A percentile compares a stretch with the other conserved stretches of the same genome.
Evolutionary conservation across 768 basidiomycete species (phyloP).

Genomic region (Auricularia heimuer): DNA sequence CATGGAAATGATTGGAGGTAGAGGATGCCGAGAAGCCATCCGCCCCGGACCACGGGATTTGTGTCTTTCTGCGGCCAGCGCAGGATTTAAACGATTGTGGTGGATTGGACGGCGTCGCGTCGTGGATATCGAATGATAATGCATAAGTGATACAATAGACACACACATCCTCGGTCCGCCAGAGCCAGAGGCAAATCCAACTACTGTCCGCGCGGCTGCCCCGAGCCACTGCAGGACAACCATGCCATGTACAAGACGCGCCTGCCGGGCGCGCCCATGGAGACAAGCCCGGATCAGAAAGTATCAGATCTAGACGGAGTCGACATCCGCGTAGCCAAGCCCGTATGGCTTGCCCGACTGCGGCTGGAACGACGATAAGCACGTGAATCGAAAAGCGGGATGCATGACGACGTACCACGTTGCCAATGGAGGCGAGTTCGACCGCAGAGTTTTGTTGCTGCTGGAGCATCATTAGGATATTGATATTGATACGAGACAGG

Average conservation of each 20-base stretch:
- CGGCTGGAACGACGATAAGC: background rate
- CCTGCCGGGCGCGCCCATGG: background rate
- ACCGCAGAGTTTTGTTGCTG: background rate
- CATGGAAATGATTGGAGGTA: too few species aligned
- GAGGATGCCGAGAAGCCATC: too few species aligned
- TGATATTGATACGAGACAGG: background rate
- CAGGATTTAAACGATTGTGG: too few species aligned
- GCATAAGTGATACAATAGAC: too few species aligned
- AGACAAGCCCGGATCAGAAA: background rate
- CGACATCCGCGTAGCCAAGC: background rate
- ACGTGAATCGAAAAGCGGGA: background rate
- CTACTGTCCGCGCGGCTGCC: background rate
- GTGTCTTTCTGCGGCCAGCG: too few species aligned
- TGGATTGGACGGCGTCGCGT: too few species aligned
- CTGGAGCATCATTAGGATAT: background rate
- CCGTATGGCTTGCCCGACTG: background rate
- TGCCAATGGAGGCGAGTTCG: background rate
- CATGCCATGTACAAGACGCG: background rate
- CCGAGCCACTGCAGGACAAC: background rate
- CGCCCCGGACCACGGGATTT: too few species aligned
- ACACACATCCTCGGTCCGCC: too few species aligned
- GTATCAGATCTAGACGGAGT: background rate
- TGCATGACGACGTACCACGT: background rate
- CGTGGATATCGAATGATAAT: too few species aligned
- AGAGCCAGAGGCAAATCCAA: too few species aligned